phyloP scores from a whole-genome alignment of 345 rosid genomes.

The Streptanthus diversifolius region DNA sequence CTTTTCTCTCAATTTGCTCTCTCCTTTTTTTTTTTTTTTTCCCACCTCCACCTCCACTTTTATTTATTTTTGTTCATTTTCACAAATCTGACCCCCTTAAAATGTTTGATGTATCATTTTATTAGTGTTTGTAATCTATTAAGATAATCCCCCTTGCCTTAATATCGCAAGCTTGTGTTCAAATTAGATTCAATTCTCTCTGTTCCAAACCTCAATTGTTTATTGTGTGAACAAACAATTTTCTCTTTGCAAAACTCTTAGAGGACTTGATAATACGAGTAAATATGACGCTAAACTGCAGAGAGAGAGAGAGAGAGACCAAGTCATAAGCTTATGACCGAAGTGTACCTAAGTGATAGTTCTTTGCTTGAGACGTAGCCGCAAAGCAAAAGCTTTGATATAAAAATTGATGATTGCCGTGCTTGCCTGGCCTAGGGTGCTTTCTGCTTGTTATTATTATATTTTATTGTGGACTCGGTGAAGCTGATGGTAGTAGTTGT shows the following conservation, averaged over 20 bases:
- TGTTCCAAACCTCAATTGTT: neutral
- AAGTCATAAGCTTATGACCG: neutral
- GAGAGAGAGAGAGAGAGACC: too few relatives aligned
- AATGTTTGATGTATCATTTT: conserved; percentile 33
- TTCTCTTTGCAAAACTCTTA: neutral
- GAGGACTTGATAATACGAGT: neutral
- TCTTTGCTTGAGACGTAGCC: too few relatives aligned
- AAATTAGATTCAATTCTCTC: conserved; percentile 8
- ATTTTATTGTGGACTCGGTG: conserved; percentile 49
- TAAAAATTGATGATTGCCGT: too few relatives aligned
- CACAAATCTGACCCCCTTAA: conserved; percentile 18
- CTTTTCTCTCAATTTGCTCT: conserved; percentile 1
- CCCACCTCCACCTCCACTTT: conserved; percentile 1
- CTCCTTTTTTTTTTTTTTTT: neutral
- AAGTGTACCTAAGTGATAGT: too few relatives aligned
- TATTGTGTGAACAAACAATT: neutral
- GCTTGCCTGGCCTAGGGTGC: conserved; percentile 29
- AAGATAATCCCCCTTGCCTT: conserved; percentile 8
- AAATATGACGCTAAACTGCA: neutral
- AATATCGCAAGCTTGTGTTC: conserved; percentile 18
- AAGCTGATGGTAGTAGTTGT: conserved; percentile 45
- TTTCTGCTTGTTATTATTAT: conserved; percentile 25
- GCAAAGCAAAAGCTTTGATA: neutral
- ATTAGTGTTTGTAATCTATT: conserved; percentile 30
- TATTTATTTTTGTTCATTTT: neutral